Evolutionary conservation across 1,139 yeast species (phyloP).

Genomic region (Hemisphaericaspora lyxosophila): DNA sequence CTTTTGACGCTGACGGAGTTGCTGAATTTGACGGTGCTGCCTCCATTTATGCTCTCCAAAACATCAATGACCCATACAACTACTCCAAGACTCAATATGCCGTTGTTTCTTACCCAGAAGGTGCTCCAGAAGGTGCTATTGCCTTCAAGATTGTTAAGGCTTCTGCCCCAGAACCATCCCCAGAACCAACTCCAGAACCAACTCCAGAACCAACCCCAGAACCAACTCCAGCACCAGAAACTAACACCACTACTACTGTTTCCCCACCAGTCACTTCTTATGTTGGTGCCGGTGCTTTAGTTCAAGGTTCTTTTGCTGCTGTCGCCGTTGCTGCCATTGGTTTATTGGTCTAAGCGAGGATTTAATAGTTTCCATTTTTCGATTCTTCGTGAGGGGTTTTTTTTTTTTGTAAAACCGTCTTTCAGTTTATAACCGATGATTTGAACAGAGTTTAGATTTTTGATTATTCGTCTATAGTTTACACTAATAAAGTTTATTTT

Average conservation of each 20-base stretch:
- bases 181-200: conserved; percentile 4
- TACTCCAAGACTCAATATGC: conserved; percentile 31
- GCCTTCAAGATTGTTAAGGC: conserved; percentile 20
- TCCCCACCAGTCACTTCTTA: conserved; percentile 2
- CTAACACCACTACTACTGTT: conserved; percentile 3
- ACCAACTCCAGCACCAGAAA: conserved; percentile 1
- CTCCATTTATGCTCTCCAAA: conserved; percentile 38
- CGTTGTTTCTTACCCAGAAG: conserved; percentile 18
- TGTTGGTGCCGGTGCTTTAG: conserved; percentile 8
- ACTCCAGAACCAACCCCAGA: conserved; percentile 10
- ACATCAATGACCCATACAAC: conserved; percentile 44
- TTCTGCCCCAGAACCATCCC: conserved; percentile 3
- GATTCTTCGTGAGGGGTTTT: not conserved
- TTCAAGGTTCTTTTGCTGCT: conserved; percentile 8
- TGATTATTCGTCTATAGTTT: no score
- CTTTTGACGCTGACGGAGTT: conserved; percentile 21
- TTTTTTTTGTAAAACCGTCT: not conserved
- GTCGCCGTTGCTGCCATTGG: conserved; percentile 11
- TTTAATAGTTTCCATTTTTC: not conserved
- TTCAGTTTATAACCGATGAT: not conserved
- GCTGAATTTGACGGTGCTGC: conserved; percentile 31
- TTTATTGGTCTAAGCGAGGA: conserved; percentile 6
- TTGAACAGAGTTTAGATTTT: no score
- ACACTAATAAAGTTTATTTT: no score
- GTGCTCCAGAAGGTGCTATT: conserved; percentile 20